These are phyloP conservation scores for Ballota nigra DNA, from an alignment of 257 asterid genomes.

Conservation along the genomic window DNA sequence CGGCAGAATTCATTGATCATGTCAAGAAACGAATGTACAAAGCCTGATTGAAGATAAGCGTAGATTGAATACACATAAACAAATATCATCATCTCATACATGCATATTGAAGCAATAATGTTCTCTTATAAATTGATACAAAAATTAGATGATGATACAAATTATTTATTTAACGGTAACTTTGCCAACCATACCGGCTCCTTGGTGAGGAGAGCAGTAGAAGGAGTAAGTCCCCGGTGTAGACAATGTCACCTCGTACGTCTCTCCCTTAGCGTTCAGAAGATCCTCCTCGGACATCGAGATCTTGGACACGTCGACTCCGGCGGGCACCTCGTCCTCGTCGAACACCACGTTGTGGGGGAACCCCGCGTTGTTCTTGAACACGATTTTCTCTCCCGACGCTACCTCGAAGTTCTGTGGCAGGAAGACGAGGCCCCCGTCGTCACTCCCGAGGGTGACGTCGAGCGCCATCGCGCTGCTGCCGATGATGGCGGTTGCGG, in stretches of 20 bases:
- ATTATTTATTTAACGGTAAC: constrained; percentile 64
- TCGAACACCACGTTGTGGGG: constrained; percentile 93
- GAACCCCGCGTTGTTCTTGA: constrained; percentile 81
- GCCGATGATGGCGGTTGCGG: constrained; percentile 64
- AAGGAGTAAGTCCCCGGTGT: constrained; percentile 79
- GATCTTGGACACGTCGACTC: constrained; percentile 66
- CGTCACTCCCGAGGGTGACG: constrained; percentile 55
- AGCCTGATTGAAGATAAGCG: neutral
- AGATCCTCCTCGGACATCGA: constrained; percentile 67
- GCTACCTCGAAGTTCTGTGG: constrained; percentile 52
- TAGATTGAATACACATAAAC: neutral
- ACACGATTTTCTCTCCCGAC: constrained; percentile 71
- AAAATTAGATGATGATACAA: constrained; percentile 23
- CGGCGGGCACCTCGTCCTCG: constrained; percentile 74
- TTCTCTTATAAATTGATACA: constrained; percentile 13
- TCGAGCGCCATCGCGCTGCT: constrained; percentile 70
- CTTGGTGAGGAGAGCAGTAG: constrained; percentile 85
- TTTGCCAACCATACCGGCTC: constrained; percentile 83
- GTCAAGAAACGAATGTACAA: neutral
- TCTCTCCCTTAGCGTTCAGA: constrained; percentile 69
- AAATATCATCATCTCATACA: constrained; percentile 23
- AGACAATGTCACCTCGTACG: constrained; percentile 58
- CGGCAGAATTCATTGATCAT: neutral
- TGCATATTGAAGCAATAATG: neutral
- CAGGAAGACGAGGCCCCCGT: constrained; percentile 56